A percentile compares a stretch with the other conserved stretches of the same genome.
These are phyloP conservation scores for Eucalyptus sp. DNA, from an alignment of 345 rosid species.

Conservation along the genomic window DNA sequence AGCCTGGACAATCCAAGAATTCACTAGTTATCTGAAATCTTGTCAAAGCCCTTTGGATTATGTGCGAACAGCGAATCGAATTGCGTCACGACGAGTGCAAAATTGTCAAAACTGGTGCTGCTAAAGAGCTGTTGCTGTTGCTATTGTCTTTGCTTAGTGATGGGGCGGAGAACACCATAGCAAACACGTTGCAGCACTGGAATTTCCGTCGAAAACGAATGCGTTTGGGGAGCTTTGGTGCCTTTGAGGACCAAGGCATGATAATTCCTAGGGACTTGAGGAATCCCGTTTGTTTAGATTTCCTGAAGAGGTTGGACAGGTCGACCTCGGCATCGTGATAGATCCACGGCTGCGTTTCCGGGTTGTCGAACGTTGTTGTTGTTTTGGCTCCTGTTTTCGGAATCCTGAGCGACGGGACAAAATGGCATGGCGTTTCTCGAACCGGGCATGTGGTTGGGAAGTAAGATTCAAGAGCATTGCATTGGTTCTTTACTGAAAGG, in stretches of 20 bases:
- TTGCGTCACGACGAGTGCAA: background rate
- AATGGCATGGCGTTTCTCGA: background rate
- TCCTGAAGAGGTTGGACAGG: background rate
- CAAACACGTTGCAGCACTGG: background rate
- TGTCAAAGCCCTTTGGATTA: background rate
- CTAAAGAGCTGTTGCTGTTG: background rate
- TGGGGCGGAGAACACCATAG: slow-evolving; percentile 11
- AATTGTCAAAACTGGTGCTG: background rate
- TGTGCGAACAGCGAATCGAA: background rate
- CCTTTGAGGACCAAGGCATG: background rate
- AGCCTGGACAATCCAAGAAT: background rate
- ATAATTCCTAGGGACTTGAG: background rate
- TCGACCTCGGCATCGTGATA: background rate
- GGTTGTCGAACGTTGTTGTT: background rate
- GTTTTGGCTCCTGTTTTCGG: background rate
- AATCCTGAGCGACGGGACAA: background rate
- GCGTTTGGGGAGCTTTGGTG: background rate
- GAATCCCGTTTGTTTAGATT: background rate
- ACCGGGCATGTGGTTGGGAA: background rate
- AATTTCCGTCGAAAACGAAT: slow-evolving; percentile 2
- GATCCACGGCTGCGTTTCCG: background rate
- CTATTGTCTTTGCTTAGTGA: background rate
- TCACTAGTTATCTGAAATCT: background rate
- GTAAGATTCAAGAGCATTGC: background rate
- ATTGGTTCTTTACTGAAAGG: background rate